Evolutionary conservation across 306 rosid genomes (phyloP).

Genomic region (Rosa lucieae): DNA sequence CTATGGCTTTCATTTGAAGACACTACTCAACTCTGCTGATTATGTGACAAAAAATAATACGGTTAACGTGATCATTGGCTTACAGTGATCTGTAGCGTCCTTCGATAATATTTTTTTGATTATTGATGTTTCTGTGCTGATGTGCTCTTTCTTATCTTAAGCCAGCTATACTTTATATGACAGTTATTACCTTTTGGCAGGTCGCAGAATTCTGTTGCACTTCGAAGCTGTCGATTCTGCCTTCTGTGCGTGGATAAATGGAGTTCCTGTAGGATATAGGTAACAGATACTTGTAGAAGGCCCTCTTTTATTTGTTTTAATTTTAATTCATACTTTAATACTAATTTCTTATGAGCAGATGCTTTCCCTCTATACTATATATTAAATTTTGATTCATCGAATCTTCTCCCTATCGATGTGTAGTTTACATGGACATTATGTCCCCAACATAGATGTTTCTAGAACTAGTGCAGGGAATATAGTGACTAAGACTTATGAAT

Average conservation of each 20-base stretch:
- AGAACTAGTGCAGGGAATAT: neutral
- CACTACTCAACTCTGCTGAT: neutral
- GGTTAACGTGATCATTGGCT: neutral
- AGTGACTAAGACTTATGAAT: neutral
- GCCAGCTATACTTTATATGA: conserved; percentile 6
- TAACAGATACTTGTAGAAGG: conserved; percentile 23
- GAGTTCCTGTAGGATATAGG: conserved; percentile 88
- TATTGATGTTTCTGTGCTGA: neutral
- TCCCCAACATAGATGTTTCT: neutral
- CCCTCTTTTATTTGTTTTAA: neutral
- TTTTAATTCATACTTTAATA: neutral
- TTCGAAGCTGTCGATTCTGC: conserved; percentile 99
- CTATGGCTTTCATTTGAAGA: neutral
- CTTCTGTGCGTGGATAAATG: conserved; percentile 90
- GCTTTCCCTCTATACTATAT: neutral
- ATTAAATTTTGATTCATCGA: too few species aligned
- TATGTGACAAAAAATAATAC: neutral
- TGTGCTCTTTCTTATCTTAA: conserved; percentile 13
- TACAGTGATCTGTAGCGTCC: neutral
- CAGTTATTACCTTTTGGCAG: conserved; percentile 43
- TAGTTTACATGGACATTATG: neutral
- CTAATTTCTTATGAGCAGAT: neutral
- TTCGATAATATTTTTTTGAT: neutral
- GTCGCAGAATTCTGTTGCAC: conserved; percentile 88
- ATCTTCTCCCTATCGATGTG: too few species aligned